Percentiles rank a stretch among this genome's conserved stretches.
Conservation (phyloP, 2,329 filamentous ascomycete genomes). For the Ophiostoma populinum region DNA sequence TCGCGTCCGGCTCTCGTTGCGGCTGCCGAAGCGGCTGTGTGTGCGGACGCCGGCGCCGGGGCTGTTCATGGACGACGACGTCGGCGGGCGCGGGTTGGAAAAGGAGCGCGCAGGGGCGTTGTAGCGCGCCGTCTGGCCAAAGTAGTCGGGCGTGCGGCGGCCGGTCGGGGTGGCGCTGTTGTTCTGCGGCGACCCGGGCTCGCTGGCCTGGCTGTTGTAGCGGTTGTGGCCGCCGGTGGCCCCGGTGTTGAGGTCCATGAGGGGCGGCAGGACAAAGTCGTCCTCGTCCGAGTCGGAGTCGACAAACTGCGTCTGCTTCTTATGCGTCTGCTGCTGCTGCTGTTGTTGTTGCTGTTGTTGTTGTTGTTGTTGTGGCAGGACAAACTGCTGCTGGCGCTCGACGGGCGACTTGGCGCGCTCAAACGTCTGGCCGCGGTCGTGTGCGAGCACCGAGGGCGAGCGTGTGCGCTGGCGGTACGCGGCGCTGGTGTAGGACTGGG, state of each 20-base stretch:
- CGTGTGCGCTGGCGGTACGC: no score
- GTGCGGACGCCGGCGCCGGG: conserved; percentile 6
- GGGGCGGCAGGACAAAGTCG: no score
- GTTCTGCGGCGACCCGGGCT: conserved; percentile 20
- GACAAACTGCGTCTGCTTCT: no score
- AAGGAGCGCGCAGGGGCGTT: conserved; percentile 37
- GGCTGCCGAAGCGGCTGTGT: conserved; percentile 8
- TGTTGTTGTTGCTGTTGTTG: no score
- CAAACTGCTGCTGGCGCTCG: no score
- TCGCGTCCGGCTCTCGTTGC: conserved; percentile 5
- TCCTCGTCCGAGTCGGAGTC: no score
- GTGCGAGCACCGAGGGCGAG: no score
- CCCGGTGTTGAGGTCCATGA: conserved; percentile 1
- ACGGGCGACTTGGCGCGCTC: no score
- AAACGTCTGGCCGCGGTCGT: no score
- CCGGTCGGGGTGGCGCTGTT: conserved; percentile 16
- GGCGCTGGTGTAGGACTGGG: no score
- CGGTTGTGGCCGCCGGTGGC: not conserved
- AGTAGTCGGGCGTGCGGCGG: conserved; percentile 36
- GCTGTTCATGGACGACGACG: conserved; percentile 7
- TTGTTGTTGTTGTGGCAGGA: no score
- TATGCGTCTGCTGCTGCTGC: no score
- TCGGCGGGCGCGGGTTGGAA: conserved; percentile 35
- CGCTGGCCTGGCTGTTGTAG: conserved; percentile 6
- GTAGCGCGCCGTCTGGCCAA: conserved; percentile 35